Percentiles rank a stretch among this genome's conserved stretches.
phyloP scores from a whole-genome alignment of 805 yeast species.

The Saccharomycopsis oosterbeekiorum region DNA sequence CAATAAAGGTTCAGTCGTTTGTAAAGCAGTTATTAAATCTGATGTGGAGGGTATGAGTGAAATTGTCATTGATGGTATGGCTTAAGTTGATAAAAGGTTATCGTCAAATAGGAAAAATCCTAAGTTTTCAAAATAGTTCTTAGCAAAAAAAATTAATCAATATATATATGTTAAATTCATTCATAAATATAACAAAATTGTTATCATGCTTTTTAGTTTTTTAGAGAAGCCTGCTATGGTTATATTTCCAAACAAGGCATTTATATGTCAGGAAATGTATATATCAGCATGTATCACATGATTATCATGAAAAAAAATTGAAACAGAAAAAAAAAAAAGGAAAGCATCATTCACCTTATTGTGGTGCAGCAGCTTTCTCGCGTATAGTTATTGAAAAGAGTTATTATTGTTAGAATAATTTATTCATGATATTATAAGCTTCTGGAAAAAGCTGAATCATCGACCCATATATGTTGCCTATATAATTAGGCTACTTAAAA shows the following conservation, averaged over 20 bases:
- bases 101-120: background rate
- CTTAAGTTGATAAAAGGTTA: conserved; percentile 22
- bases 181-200: background rate
- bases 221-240: background rate
- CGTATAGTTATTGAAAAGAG: background rate
- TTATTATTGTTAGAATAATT: background rate
- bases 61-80: conserved; percentile 42
- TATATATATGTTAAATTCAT: too few species aligned
- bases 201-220: background rate
- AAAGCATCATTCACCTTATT: background rate
- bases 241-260: background rate
- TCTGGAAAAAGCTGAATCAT: background rate
- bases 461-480: background rate
- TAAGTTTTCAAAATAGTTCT: too few species aligned
- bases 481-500: background rate
- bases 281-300: background rate
- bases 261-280: background rate
- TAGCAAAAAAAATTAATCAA: too few species aligned
- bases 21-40: conserved; percentile 34
- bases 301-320: background rate
- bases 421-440: background rate
- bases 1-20: conserved; percentile 35
- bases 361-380: background rate
- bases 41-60: conserved; percentile 36
- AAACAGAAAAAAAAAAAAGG: background rate